phyloP scores from a whole-genome alignment of 352 stramenopile species.

The Detonula confervacea region DNA sequence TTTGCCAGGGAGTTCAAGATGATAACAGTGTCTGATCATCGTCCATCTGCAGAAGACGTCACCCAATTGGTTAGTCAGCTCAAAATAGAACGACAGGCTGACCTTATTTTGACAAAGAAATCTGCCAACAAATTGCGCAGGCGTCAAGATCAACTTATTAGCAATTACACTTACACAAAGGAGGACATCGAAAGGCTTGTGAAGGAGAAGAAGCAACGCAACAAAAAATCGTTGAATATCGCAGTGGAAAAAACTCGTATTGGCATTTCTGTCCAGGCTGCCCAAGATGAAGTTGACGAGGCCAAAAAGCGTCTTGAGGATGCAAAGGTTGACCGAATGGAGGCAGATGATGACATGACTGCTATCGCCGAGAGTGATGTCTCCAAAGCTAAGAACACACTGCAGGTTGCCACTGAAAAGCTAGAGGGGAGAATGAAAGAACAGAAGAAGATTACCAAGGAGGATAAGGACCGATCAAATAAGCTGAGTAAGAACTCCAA shows the following conservation, averaged over 20 bases:
- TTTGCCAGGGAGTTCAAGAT: slow-evolving; percentile 78
- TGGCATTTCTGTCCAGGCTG: slow-evolving; percentile 73
- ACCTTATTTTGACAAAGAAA: slow-evolving; percentile 72
- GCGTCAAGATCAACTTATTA: slow-evolving; percentile 76
- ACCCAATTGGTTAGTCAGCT: slow-evolving; percentile 71
- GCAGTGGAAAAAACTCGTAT: slow-evolving; percentile 76
- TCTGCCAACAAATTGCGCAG: slow-evolving; percentile 73
- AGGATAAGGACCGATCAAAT: slow-evolving; percentile 64
- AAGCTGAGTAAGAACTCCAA: slow-evolving; percentile 65
- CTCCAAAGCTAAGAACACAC: slow-evolving; percentile 53
- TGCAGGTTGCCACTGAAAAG: slow-evolving; percentile 45
- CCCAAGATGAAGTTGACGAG: slow-evolving; percentile 63
- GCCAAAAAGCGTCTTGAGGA: slow-evolving; percentile 63
- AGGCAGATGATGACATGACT: slow-evolving; percentile 44
- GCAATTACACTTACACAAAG: slow-evolving; percentile 83
- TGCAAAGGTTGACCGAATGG: slow-evolving; percentile 56
- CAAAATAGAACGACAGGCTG: slow-evolving; percentile 54
- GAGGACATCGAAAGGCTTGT: slow-evolving; percentile 82
- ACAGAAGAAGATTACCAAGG: slow-evolving; percentile 61
- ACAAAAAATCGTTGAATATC: slow-evolving; percentile 74
- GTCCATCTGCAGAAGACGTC: slow-evolving; percentile 71
- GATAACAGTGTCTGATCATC: slow-evolving; percentile 77
- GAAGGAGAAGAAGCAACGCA: slow-evolving; percentile 71
- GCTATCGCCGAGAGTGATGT: slow-evolving; percentile 52
- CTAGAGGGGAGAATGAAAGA: slow-evolving; percentile 63